phyloP scores from a whole-genome alignment of 352 stramenopile genomes.

The Elongisporangium prolatum region DNA sequence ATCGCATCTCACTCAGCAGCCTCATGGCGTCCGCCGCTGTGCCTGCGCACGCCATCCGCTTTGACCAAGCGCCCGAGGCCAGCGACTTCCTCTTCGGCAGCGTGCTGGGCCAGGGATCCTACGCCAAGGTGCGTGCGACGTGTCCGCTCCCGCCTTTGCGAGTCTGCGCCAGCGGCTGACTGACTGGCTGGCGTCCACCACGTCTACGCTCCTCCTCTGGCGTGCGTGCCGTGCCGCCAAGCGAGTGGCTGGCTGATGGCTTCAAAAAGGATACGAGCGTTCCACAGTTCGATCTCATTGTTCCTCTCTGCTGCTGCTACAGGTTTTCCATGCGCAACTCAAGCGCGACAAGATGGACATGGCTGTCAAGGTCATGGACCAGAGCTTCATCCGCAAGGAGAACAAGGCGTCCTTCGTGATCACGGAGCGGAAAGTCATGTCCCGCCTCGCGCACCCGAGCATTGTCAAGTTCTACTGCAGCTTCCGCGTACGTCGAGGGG shows the following conservation, averaged over 20 bases:
- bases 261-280: background rate
- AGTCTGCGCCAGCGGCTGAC: background rate
- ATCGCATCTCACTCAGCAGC: slow-evolving; percentile 18
- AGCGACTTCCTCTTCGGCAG: slow-evolving; percentile 86
- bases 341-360: slow-evolving; percentile 82
- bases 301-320: background rate
- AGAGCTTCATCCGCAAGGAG: slow-evolving; percentile 88
- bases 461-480: slow-evolving; percentile 90
- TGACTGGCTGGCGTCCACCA: background rate
- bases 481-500: slow-evolving; percentile 58
- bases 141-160: background rate
- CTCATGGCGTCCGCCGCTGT: slow-evolving; percentile 32
- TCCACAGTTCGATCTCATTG: background rate
- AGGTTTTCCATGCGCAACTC: slow-evolving; percentile 85
- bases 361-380: slow-evolving; percentile 91
- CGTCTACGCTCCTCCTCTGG: background rate
- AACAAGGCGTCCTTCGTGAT: slow-evolving; percentile 90
- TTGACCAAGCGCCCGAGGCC: slow-evolving; percentile 60
- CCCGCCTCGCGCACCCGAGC: slow-evolving; percentile 78
- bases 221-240: background rate
- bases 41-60: slow-evolving; percentile 42
- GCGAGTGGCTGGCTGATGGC: background rate
- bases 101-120: slow-evolving; percentile 84
- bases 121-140: slow-evolving; percentile 58
- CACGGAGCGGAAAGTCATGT: slow-evolving; percentile 89